A percentile compares a stretch with the other conserved stretches of the same genome.
Evolutionary conservation across 768 basidiomycete species (phyloP).

Genomic region (Scleroderma citrinum): DNA sequence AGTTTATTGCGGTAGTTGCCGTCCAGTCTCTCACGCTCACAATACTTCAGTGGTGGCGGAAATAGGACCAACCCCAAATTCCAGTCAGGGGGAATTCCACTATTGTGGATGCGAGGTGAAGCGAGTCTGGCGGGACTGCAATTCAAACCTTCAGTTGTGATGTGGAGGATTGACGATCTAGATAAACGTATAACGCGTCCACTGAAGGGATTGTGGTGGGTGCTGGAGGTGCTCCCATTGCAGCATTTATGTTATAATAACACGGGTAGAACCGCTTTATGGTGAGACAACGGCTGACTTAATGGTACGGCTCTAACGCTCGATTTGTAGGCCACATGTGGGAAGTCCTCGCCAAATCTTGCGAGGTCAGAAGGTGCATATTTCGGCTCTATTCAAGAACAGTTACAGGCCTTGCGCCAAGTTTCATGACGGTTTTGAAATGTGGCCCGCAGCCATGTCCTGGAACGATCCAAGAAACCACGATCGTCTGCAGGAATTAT

Average conservation of each 20-base stretch:
- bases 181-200: slow-evolving; percentile 17
- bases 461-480: slow-evolving; percentile 24
- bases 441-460: slow-evolving; percentile 25
- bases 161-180: slow-evolving; percentile 25
- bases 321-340: slow-evolving; percentile 17
- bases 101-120: slow-evolving; percentile 29
- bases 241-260: slow-evolving; percentile 23
- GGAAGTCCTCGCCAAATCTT: slow-evolving; percentile 22
- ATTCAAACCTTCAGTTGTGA: slow-evolving; percentile 18
- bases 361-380: slow-evolving; percentile 27
- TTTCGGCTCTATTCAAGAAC: slow-evolving; percentile 25
- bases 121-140: slow-evolving; percentile 20
- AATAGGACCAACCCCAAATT: slow-evolving; percentile 23
- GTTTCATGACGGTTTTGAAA: slow-evolving; percentile 15
- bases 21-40: neutral
- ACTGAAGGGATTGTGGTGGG: slow-evolving; percentile 17
- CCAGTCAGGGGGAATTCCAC: slow-evolving; percentile 22
- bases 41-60: slow-evolving; percentile 18
- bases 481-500: slow-evolving; percentile 10
- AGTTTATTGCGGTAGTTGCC: slow-evolving; percentile 2
- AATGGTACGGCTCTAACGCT: slow-evolving; percentile 4
- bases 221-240: slow-evolving; percentile 19
- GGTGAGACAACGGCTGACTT: slow-evolving; percentile 6
- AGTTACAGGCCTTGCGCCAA: slow-evolving; percentile 23
- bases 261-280: slow-evolving; percentile 14